phyloP scores from a whole-genome alignment of 78 protist genomes.

The Monosiga brevicollis region DNA sequence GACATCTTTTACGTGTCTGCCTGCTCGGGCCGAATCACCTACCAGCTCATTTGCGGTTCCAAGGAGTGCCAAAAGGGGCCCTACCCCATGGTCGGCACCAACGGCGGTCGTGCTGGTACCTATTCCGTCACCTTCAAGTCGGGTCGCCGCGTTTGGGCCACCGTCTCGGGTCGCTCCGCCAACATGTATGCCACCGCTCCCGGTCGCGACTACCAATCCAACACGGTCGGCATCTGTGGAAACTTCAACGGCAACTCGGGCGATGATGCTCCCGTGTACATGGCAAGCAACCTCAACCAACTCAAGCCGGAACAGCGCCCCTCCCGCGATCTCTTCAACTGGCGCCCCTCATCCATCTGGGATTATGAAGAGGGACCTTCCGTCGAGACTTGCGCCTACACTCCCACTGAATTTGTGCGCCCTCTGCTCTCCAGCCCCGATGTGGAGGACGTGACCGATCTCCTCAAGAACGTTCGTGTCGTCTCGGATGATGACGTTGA shows the following conservation, averaged over 20 bases:
- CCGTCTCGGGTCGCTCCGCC: not conserved
- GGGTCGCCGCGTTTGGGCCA: not conserved
- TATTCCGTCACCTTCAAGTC: not conserved
- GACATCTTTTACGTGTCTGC: not conserved
- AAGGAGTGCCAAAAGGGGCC: not conserved
- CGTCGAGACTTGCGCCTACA: not conserved
- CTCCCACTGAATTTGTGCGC: not conserved
- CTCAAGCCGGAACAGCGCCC: not conserved
- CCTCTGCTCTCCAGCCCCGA: not conserved
- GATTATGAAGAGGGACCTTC: too few relatives aligned
- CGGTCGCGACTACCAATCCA: not conserved
- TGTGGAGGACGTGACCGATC: not conserved
- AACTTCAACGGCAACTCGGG: not conserved
- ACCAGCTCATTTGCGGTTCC: not conserved
- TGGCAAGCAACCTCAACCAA: not conserved
- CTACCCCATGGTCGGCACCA: not conserved
- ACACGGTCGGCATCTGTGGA: not conserved
- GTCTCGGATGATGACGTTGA: too few relatives aligned
- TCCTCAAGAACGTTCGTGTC: not conserved
- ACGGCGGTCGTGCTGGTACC: not conserved
- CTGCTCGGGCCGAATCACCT: not conserved
- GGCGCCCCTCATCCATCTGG: not conserved
- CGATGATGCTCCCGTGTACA: not conserved
- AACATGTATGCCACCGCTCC: not conserved
- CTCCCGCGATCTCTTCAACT: not conserved